phyloP scores from a whole-genome alignment of 73 alveolate species.

The Effrenium voratum region DNA sequence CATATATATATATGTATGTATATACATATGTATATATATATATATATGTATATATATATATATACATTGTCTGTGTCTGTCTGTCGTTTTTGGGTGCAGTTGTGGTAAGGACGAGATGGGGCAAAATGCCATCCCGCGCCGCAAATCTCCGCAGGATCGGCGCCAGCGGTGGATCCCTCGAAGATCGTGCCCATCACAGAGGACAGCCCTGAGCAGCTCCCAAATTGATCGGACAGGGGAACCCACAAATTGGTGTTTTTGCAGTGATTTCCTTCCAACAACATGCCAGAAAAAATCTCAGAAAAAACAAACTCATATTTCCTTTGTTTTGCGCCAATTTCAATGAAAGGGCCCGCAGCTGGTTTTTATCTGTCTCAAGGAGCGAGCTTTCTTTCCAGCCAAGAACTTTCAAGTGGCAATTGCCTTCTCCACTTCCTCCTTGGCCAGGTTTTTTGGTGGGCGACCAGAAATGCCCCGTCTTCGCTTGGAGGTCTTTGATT shows the following conservation, averaged over 20 bases:
- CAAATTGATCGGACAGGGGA: background rate
- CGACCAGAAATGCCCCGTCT: too few relatives aligned
- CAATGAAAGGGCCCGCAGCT: too few relatives aligned
- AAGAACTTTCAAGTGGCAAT: too few relatives aligned
- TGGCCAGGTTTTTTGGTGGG: too few relatives aligned
- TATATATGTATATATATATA: too few relatives aligned
- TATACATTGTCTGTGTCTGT: background rate
- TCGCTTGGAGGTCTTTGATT: too few relatives aligned
- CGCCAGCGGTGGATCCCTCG: conserved; percentile 31
- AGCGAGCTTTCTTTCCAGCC: too few relatives aligned
- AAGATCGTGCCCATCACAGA: conserved; percentile 74
- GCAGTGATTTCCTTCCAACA: background rate
- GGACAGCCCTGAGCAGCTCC: background rate
- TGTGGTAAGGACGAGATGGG: background rate
- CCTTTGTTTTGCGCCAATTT: too few relatives aligned
- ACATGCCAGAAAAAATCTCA: background rate
- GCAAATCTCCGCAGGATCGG: background rate
- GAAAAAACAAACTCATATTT: too few relatives aligned
- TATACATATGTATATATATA: background rate
- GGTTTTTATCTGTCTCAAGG: too few relatives aligned
- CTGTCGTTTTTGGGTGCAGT: background rate
- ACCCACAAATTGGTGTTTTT: background rate
- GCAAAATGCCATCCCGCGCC: background rate
- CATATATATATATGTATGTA: too few relatives aligned
- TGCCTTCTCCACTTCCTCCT: too few relatives aligned